Base-by-base conservation (phyloP, 345 rosid species). In the Carallia pectinifolia region DNA sequence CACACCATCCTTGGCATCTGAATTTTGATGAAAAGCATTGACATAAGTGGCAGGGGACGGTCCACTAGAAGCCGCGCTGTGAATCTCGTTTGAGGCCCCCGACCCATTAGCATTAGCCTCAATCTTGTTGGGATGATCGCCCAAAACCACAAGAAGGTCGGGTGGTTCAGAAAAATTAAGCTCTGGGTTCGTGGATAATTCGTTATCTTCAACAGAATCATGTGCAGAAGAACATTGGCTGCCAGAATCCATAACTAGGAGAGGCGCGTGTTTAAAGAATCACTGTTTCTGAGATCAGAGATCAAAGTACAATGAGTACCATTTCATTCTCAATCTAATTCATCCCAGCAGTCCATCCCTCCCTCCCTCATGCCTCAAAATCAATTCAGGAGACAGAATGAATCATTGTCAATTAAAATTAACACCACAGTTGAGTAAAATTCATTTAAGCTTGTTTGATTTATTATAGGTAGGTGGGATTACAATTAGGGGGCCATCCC, bases 191-290 rank as follows among this genome's bases (percentile, higher is more conserved):
- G 67, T 34, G 31, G 53, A 68, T 50, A 76, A 75, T 39, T 74
- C 88, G 73, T 81, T 80, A 69, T 84, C 91, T 68, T 85, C 85
- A 67, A 85, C 85, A 62, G 85, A 82, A 64, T 84, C 87, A 77
- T 64, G 76, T 38, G 67, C 82, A 40, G 69, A 81, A 73, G 80
- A 75, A 66, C 63, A 54, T 59, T 81, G 85, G 74, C 61, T 76
- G 68, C 74, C 81, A 74, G 68, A 71, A 79, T 85, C 88, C 90
- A 86, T 85, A 29, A 38, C 37, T 55, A 17, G 68, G 39, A 64
- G 59, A 36, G 52, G 31, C 39, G 54, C 60, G 66, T 62, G 58
- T 23, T 6, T 30, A 12, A 10, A 40, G 48, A 15, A 15, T 44
- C 50, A 44, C 50, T 44, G 65, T 61, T 55, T 33, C 55, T 69